Evolutionary conservation across 106 monocot species (phyloP).

Genomic region (Gastrodia elata): DNA sequence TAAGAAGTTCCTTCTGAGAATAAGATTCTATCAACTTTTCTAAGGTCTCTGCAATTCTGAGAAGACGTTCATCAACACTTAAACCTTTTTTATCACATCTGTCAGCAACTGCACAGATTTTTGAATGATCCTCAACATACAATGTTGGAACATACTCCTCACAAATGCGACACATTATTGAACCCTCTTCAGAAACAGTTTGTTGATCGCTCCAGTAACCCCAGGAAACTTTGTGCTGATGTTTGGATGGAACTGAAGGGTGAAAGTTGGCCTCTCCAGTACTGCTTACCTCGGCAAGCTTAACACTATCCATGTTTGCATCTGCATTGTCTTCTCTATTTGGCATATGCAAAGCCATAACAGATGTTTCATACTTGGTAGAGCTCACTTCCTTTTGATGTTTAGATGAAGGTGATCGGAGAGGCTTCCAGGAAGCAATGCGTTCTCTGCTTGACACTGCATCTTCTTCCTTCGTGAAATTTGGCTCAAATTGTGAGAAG

Average conservation of each 20-base stretch:
- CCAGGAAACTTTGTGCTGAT: constrained; percentile 79
- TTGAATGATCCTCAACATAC: constrained; percentile 84
- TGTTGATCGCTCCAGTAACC: constrained; percentile 86
- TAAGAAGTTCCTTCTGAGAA: constrained; percentile 48
- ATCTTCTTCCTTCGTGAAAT: constrained; percentile 24
- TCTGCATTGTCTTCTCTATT: constrained; percentile 16
- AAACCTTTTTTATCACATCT: constrained; percentile 93
- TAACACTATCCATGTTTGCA: constrained; percentile 16
- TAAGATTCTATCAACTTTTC: constrained; percentile 73
- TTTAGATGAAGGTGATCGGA: constrained; percentile 54
- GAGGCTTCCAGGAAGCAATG: constrained; percentile 77
- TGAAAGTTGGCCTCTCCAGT: constrained; percentile 38
- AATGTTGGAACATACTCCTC: constrained; percentile 93
- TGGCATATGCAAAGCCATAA: constrained; percentile 10
- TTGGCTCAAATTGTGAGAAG: constrained; percentile 35
- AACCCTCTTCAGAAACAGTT: constrained; percentile 53
- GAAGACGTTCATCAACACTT: constrained; percentile 80
- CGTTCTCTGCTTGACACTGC: constrained; percentile 43
- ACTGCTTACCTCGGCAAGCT: constrained; percentile 32
- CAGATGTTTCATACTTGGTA: constrained; percentile 20
- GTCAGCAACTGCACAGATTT: constrained; percentile 78
- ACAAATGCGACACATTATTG: constrained; percentile 99
- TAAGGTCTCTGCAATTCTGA: constrained; percentile 72
- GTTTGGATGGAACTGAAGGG: constrained; percentile 44
- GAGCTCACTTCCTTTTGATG: constrained; percentile 31